Evolutionary conservation across 768 basidiomycete species (phyloP).

Genomic region (Suillus brevipes): DNA sequence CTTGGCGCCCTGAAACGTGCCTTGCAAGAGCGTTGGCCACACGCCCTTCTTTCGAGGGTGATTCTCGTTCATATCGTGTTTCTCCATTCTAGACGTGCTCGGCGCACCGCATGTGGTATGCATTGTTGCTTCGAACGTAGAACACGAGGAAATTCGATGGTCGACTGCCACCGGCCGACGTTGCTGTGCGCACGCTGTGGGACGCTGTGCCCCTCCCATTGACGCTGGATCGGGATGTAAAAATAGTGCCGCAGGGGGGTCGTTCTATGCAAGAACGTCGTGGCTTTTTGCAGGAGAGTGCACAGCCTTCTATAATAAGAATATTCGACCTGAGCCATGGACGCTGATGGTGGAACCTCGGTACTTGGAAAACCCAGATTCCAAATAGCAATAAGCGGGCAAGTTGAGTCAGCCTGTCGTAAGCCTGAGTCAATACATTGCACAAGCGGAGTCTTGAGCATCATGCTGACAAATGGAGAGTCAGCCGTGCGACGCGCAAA

Average conservation of each 20-base stretch:
- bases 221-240: not conserved
- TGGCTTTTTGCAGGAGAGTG: not conserved
- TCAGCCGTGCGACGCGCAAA: not conserved
- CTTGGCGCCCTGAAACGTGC: not conserved
- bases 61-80: not conserved
- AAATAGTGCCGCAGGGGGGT: not conserved
- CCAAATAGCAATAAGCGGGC: not conserved
- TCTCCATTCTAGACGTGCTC: constrained; percentile 1
- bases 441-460: not conserved
- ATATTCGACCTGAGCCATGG: not conserved
- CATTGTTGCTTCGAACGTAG: not conserved
- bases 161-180: not conserved
- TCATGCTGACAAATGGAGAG: not conserved
- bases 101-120: not conserved
- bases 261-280: not conserved
- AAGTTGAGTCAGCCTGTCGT: not conserved
- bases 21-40: not conserved
- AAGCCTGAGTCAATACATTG: not conserved
- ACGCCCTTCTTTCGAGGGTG: not conserved
- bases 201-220: not conserved
- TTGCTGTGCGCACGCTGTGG: not conserved
- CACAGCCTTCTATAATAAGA: not conserved
- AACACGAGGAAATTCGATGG: not conserved
- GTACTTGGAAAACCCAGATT: not conserved
- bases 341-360: not conserved